Conservation (phyloP, 2,329 filamentous ascomycete genomes). For the Fusarium domesticum region DNA sequence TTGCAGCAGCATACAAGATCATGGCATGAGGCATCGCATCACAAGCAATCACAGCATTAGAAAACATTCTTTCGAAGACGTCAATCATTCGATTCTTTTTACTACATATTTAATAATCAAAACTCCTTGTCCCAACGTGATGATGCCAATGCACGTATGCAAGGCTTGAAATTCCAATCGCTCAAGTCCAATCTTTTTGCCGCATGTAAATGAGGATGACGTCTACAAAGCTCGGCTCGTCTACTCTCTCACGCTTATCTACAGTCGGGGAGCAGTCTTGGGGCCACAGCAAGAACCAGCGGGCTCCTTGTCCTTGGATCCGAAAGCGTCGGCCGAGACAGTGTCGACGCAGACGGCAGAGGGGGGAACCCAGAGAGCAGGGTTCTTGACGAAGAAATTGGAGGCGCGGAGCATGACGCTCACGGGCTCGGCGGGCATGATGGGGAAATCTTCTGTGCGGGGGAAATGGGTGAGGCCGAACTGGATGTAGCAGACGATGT, state of each 20-base stretch:
- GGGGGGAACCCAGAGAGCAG: slow-evolving; percentile 76
- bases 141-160: neutral
- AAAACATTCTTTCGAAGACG: neutral
- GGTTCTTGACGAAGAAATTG: slow-evolving; percentile 81
- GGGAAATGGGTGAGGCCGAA: slow-evolving; percentile 92
- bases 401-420: slow-evolving; percentile 73
- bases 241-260: neutral
- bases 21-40: too few relatives aligned
- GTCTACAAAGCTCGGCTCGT: neutral
- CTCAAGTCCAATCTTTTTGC: neutral
- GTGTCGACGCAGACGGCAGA: slow-evolving; percentile 26
- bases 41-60: neutral
- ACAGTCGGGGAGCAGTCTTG: slow-evolving; percentile 15
- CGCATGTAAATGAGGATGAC: neutral
- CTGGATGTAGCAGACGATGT: slow-evolving; percentile 90
- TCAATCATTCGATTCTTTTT: neutral
- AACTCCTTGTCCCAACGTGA: neutral
- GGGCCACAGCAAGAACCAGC: slow-evolving; percentile 22
- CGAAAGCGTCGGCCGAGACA: slow-evolving; percentile 22
- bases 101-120: neutral
- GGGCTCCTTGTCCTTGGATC: slow-evolving; percentile 10
- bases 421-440: slow-evolving; percentile 89
- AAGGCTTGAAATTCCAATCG: neutral
- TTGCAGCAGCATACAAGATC: neutral
- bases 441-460: slow-evolving; percentile 82